A percentile compares a stretch with the other conserved stretches of the same genome.
phyloP scores from a whole-genome alignment of 306 rosid genomes.

The Pueraria montana region DNA sequence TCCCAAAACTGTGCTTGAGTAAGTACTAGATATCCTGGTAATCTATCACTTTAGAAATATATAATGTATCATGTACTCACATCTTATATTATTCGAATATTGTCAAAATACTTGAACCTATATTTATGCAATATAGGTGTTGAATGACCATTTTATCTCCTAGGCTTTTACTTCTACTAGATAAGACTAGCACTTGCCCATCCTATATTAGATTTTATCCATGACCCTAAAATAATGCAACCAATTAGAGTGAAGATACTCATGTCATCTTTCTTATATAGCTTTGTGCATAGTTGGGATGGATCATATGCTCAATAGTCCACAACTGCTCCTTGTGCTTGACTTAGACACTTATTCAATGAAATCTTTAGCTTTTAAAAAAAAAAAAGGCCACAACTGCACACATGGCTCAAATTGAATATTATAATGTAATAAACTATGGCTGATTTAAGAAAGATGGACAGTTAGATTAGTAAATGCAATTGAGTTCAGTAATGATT shows the following conservation, averaged over 20 bases:
- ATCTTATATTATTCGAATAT: neutral
- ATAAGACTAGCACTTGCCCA: too few species aligned
- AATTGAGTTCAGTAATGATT: conserved; percentile 3
- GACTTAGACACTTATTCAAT: too few species aligned
- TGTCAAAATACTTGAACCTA: too few species aligned
- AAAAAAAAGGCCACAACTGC: too few species aligned
- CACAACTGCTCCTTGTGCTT: neutral
- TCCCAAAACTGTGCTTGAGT: neutral
- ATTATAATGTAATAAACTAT: neutral
- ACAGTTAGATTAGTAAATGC: conserved; percentile 11
- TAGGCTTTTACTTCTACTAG: too few species aligned
- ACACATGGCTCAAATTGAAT: conserved; percentile 13
- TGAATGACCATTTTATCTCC: too few species aligned
- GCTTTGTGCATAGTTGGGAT: conserved; percentile 11
- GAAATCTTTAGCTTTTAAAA: too few species aligned
- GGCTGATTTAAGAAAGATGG: neutral
- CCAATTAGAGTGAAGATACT: too few species aligned
- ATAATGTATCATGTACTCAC: neutral
- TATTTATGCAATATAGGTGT: too few species aligned
- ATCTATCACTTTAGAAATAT: neutral
- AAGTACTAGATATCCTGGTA: conserved; percentile 8
- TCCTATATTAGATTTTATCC: too few species aligned
- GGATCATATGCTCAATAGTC: neutral
- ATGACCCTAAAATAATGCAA: too few species aligned
- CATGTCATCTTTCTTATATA: neutral